Conservation (phyloP, 2,329 filamentous ascomycete genomes). For the Aulographum hederae region DNA sequence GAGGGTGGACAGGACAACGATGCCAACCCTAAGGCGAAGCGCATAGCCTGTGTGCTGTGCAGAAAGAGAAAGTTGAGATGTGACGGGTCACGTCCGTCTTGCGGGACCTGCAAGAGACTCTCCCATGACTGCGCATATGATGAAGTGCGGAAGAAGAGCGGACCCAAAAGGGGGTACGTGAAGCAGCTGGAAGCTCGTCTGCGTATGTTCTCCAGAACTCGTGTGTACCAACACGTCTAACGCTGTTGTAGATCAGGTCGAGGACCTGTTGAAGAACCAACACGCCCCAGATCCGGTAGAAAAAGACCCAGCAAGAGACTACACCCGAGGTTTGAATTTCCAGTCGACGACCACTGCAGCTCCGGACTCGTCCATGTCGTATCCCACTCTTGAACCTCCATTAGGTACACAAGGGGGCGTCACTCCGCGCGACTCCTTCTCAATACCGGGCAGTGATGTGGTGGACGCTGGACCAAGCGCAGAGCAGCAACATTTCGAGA, state of each 20-base stretch:
- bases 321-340: too few species aligned
- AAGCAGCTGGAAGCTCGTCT: constrained; percentile 85
- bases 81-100: constrained; percentile 68
- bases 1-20: constrained; percentile 34
- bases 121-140: constrained; percentile 81
- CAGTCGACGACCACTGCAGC: too few species aligned
- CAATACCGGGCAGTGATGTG: too few species aligned
- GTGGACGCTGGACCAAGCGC: too few species aligned
- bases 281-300: constrained; percentile 27
- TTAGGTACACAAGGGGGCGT: too few species aligned
- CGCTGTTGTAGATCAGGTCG: constrained; percentile 61
- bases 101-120: constrained; percentile 73
- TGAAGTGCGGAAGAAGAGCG: constrained; percentile 84
- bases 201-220: constrained; percentile 46
- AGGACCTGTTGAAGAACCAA: constrained; percentile 72
- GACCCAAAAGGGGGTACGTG: constrained; percentile 84
- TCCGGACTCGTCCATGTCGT: too few species aligned
- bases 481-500: constrained; percentile 54
- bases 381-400: too few species aligned
- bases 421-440: too few species aligned
- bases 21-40: constrained; percentile 38
- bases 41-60: constrained; percentile 88
- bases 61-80: constrained; percentile 83
- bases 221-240: constrained; percentile 2
- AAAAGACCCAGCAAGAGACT: neutral